Percentiles rank a stretch among this genome's conserved stretches.
phyloP scores from a whole-genome alignment of 345 rosid genomes.

The Adansonia digitata region DNA sequence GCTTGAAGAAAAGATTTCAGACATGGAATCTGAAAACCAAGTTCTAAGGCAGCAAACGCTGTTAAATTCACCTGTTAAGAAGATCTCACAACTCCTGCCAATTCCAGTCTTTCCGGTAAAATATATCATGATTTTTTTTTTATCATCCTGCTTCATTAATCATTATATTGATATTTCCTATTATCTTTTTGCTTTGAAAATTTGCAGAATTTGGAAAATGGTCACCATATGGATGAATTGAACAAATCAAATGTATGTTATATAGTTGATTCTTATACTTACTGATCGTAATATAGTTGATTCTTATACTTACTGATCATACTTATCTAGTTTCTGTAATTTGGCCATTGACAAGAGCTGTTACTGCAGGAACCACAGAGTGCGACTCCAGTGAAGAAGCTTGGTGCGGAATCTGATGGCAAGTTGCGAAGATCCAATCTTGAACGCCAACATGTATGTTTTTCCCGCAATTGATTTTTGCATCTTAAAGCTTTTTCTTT shows the following conservation, averaged over 20 bases:
- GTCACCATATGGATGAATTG: conserved; percentile 58
- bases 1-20: conserved; percentile 80
- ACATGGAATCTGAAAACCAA: conserved; percentile 81
- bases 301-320: conserved; percentile 8
- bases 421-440: conserved; percentile 60
- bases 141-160: conserved; percentile 2
- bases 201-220: conserved; percentile 81
- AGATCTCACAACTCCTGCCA: conserved; percentile 52
- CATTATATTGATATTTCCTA: conserved; percentile 8
- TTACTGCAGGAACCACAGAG: conserved; percentile 60
- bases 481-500: conserved; percentile 12
- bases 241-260: conserved; percentile 47
- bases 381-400: conserved; percentile 53
- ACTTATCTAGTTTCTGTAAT: conserved; percentile 4
- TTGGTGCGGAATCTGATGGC: conserved; percentile 63
- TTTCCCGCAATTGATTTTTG: conserved; percentile 8
- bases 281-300: conserved; percentile 7
- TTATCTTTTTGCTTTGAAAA: background rate
- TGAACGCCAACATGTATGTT: conserved; percentile 83
- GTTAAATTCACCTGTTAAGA: conserved; percentile 44
- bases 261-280: conserved; percentile 13
- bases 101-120: conserved; percentile 43
- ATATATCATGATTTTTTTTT: conserved; percentile 12
- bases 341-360: conserved; percentile 10
- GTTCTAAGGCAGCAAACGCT: conserved; percentile 73